Percentiles rank a stretch among this genome's conserved stretches.
These are phyloP conservation scores for Karstenula rhodostoma DNA, from an alignment of 2,329 filamentous ascomycete genomes.

Conservation along the genomic window DNA sequence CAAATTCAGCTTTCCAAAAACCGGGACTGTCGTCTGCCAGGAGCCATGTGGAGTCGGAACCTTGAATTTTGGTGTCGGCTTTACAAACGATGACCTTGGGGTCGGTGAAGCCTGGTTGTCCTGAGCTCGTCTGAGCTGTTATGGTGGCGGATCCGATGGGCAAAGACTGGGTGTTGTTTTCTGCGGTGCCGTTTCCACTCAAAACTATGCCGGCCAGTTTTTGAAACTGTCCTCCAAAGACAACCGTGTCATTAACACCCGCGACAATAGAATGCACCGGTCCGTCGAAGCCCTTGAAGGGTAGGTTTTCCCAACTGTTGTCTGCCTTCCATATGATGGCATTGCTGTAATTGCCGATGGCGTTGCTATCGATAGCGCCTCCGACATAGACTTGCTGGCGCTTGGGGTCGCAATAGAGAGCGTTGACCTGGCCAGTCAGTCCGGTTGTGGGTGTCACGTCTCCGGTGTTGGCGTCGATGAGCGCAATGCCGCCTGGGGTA, in stretches of 20 bases:
- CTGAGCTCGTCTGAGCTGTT: conserved; percentile 69
- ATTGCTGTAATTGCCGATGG: conserved; percentile 86
- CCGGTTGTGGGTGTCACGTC: conserved; percentile 77
- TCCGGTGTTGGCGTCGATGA: conserved; percentile 77
- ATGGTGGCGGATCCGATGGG: conserved; percentile 84
- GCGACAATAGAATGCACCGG: conserved; percentile 87
- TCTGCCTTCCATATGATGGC: conserved; percentile 79
- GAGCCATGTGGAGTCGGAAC: conserved; percentile 82
- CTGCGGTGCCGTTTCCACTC: conserved; percentile 64
- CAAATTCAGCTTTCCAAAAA: conserved; percentile 83
- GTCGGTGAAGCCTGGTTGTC: conserved; percentile 72
- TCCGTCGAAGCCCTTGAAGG: conserved; percentile 94
- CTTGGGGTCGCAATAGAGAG: conserved; percentile 81
- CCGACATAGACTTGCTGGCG: conserved; percentile 88
- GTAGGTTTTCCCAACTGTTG: conserved; percentile 74
- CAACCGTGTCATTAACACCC: conserved; percentile 80
- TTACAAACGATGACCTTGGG: conserved; percentile 86
- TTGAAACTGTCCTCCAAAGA: conserved; percentile 91
- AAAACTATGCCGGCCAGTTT: conserved; percentile 82
- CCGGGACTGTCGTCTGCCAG: conserved; percentile 78
- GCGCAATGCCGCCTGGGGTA: conserved; percentile 78
- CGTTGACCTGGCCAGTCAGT: conserved; percentile 81
- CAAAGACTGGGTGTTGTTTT: conserved; percentile 78
- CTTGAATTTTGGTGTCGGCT: conserved; percentile 66
- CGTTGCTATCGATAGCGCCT: conserved; percentile 77